phyloP scores from a whole-genome alignment of 2,329 filamentous ascomycete genomes.

The Sclerotinia glacialis region DNA sequence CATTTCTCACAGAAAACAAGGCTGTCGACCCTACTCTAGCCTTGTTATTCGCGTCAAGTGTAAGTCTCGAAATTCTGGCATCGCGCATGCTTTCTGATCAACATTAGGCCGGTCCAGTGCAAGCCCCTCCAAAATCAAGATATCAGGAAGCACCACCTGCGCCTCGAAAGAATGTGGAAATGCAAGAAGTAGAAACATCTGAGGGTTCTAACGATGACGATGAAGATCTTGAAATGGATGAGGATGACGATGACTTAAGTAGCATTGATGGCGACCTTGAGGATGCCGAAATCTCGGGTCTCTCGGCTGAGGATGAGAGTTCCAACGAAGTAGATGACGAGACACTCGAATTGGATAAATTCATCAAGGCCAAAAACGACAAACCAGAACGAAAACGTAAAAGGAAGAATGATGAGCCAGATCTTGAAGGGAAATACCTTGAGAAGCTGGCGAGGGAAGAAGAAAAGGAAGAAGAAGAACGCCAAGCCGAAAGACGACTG shows the following conservation, averaged over 20 bases:
- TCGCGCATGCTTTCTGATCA: constrained; percentile 8
- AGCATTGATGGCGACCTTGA: constrained; percentile 41
- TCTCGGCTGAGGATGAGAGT: constrained; percentile 37
- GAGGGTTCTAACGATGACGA: constrained; percentile 23
- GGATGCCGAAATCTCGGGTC: constrained; percentile 36
- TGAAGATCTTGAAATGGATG: constrained; percentile 41
- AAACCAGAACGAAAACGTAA: constrained; percentile 57
- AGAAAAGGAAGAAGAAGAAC: constrained; percentile 52
- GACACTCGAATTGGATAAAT: constrained; percentile 43
- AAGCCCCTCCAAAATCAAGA: constrained; percentile 38
- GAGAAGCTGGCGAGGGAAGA: constrained; percentile 60
- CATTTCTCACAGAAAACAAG: constrained; percentile 43
- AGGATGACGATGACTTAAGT: constrained; percentile 41
- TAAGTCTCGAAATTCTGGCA: constrained; percentile 46
- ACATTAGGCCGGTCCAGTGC: constrained; percentile 40
- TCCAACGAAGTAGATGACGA: constrained; percentile 25
- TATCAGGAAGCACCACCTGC: constrained; percentile 40
- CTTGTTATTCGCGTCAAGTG: constrained; percentile 70
- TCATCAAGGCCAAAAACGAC: constrained; percentile 44
- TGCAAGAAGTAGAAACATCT: constrained; percentile 40
- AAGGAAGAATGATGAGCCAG: constrained; percentile 61
- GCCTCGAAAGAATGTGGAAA: constrained; percentile 31
- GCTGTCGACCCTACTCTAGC: constrained; percentile 66
- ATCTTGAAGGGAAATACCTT: constrained; percentile 69
- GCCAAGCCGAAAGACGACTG: constrained; percentile 42